Percentiles rank a stretch among this genome's conserved stretches.
These are phyloP conservation scores for Cicer chorassanicum DNA, from an alignment of 306 rosid genomes.

Conservation along the genomic window DNA sequence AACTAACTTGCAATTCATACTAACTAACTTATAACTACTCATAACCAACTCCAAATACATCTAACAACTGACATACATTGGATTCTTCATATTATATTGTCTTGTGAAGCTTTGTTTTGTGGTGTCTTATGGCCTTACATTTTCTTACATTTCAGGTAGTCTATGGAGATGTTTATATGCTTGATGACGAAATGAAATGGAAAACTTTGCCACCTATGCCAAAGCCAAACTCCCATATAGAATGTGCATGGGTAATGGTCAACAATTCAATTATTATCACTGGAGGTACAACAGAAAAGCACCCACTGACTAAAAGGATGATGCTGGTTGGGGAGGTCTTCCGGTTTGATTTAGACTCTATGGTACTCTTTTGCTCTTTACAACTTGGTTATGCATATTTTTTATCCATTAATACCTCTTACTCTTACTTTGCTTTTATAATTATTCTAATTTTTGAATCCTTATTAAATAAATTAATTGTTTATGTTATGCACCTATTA, in stretches of 20 bases:
- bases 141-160: constrained; percentile 63
- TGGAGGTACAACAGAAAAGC: constrained; percentile 93
- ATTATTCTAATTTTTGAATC: not conserved
- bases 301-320: constrained; percentile 83
- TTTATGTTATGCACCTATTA: not conserved
- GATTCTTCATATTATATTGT: not conserved
- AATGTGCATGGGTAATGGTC: constrained; percentile 76
- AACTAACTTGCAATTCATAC: too few relatives aligned
- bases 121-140: constrained; percentile 16
- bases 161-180: constrained; percentile 80
- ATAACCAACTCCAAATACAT: too few relatives aligned
- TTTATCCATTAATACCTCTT: constrained; percentile 21
- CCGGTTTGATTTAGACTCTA: constrained; percentile 65
- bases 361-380: constrained; percentile 55
- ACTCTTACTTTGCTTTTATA: not conserved
- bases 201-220: constrained; percentile 75
- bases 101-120: not conserved
- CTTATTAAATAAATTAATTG: constrained; percentile 7
- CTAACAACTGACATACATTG: not conserved
- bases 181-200: constrained; percentile 88
- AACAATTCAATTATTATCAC: constrained; percentile 78
- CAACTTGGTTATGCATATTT: constrained; percentile 19
- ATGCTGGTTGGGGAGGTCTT: constrained; percentile 86
- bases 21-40: too few relatives aligned
- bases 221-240: constrained; percentile 86